phyloP scores from a whole-genome alignment of 257 asterid genomes.

The Ilex aquifolium region DNA sequence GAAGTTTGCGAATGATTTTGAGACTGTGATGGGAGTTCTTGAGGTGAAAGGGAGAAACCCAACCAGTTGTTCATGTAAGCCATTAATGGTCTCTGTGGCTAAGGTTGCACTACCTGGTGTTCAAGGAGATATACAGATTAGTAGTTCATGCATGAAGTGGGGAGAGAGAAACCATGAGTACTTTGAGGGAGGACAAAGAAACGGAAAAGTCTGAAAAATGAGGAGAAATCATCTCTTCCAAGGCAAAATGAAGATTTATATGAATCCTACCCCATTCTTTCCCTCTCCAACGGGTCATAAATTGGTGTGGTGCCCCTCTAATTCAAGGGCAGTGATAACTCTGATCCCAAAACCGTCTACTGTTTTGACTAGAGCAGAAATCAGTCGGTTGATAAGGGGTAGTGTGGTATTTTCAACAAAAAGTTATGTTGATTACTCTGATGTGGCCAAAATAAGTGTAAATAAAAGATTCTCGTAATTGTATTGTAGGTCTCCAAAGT shows the following conservation, averaged over 20 bases:
- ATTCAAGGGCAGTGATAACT: slow-evolving; percentile 41
- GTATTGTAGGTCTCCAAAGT: no score
- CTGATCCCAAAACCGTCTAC: slow-evolving; percentile 51
- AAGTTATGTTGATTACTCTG: no score
- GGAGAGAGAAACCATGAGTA: background rate
- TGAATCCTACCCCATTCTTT: slow-evolving; percentile 6
- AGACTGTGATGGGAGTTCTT: slow-evolving; percentile 26
- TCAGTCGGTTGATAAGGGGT: slow-evolving; percentile 22
- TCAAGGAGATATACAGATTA: background rate
- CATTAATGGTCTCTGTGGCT: slow-evolving; percentile 9
- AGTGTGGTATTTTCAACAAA: slow-evolving; percentile 14
- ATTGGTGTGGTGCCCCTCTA: slow-evolving; percentile 39
- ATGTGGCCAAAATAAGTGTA: no score
- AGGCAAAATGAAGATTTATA: slow-evolving; percentile 22
- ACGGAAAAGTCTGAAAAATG: slow-evolving; percentile 24
- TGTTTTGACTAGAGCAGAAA: slow-evolving; percentile 19
- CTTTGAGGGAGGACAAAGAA: slow-evolving; percentile 12
- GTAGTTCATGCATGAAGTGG: slow-evolving; percentile 41
- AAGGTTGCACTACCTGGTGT: no score
- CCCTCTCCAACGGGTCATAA: slow-evolving; percentile 44
- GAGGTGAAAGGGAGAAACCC: slow-evolving; percentile 64
- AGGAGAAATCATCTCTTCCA: slow-evolving; percentile 19
- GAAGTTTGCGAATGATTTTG: background rate
- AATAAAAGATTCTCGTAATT: no score
- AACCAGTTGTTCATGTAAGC: slow-evolving; percentile 66